Evolutionary conservation across 2,329 filamentous ascomycete genomes (phyloP), one percentile per base, ranked within the genome.

Genomic region (Coniochaeta sp.): DNA sequence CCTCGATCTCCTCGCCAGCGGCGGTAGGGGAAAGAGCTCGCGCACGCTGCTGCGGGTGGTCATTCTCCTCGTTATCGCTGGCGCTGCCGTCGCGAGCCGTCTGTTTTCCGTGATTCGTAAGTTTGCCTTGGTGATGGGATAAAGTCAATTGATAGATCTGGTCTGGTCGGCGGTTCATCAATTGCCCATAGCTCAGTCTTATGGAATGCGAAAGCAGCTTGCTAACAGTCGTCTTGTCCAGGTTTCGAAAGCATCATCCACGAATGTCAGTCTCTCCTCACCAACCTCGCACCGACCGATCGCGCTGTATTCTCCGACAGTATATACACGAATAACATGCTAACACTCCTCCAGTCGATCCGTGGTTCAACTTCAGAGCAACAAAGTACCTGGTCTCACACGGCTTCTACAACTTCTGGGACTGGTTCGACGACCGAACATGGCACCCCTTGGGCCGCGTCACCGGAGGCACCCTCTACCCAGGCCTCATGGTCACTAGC

Each of bases 401-500:
- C 84, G 94, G 94, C 63, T 97, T 99, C 75, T 95, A 96, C 72
- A 91, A 88, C 71, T 99, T 99, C 70, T 99, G 94, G 94, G 92
- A 99, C 71, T 99, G 94, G 94, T 99, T 99, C 67, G 94, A 99
- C 72, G 94, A 99, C 77, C 86, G 94, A 76, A 99, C 94, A 83
- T 99, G 94, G 94, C 92, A 99, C 73, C 94, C 94, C 62, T 87
- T 99, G 56, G 94, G 94, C 63, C 90, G 94, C 76, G 94, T 99
- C 67, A 99, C 94, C 55, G 94, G 94, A 72, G 94, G 94, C 66
- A 99, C 94, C n/a, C 82, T 99, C 57, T 99, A 99, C 70, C 94
- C 94, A 49, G 94, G 94, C 63, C 80, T 99, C 65, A 99, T 99
- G 94, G 95, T 99, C 62, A 99, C 94, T 66, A 97, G 92, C 72